Conservation (phyloP, 345 rosid genomes). For the Leavenworthia alabamica region DNA sequence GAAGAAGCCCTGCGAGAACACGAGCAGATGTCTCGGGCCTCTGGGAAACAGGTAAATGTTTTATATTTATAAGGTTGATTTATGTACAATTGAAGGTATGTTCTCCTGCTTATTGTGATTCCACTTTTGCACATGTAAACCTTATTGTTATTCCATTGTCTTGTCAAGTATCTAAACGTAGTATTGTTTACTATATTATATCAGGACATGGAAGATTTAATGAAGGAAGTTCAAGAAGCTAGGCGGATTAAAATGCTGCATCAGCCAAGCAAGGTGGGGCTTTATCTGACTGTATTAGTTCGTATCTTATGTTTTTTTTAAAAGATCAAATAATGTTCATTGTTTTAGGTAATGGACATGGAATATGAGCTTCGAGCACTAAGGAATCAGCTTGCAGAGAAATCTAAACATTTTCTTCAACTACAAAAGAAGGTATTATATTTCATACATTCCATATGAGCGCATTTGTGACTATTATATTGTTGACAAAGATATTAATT, state of each 20-base stretch:
- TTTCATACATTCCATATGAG: neutral
- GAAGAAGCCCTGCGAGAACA: slow-evolving; percentile 91
- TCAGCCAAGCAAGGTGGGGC: slow-evolving; percentile 88
- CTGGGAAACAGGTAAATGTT: slow-evolving; percentile 52
- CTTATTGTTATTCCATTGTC: neutral
- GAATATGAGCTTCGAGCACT: slow-evolving; percentile 78
- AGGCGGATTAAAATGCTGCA: slow-evolving; percentile 98
- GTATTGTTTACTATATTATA: slow-evolving; percentile 11
- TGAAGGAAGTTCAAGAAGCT: slow-evolving; percentile 99
- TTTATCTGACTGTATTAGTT: neutral
- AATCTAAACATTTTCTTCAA: slow-evolving; percentile 59
- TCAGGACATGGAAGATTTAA: slow-evolving; percentile 83
- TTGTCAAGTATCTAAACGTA: neutral
- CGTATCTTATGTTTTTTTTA: neutral
- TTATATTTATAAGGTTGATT: slow-evolving; percentile 4
- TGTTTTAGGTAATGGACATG: slow-evolving; percentile 85
- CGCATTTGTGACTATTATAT: neutral
- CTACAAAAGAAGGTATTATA: slow-evolving; percentile 63
- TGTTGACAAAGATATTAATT: slow-evolving; percentile 3
- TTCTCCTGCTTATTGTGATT: neutral
- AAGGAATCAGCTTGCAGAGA: slow-evolving; percentile 74
- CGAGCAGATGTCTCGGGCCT: slow-evolving; percentile 65
- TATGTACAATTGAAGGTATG: neutral
- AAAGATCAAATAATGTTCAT: neutral
- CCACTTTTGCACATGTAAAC: slow-evolving; percentile 3